phyloP scores from a whole-genome alignment of 2,329 filamentous ascomycete species.

The Pyricularia sp. region DNA sequence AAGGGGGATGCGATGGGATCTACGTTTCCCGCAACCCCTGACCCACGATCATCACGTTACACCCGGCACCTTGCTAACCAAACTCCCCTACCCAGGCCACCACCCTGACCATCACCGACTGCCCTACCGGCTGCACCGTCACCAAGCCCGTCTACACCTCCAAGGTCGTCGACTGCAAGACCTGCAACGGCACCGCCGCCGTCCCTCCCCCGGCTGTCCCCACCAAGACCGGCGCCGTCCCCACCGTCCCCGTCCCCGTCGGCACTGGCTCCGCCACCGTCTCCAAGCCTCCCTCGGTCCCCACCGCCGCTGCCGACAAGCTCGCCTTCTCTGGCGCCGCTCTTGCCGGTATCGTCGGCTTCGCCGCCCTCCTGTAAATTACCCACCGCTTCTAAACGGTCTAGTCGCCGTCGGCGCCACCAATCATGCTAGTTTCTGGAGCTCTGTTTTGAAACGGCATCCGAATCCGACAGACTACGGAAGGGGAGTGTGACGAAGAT shows the following conservation, averaged over 20 bases:
- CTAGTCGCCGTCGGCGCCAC: not conserved
- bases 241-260: conserved; percentile 21
- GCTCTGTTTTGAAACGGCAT: too few species aligned
- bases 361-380: conserved; percentile 52
- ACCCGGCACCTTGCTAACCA: not conserved
- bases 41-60: too few species aligned
- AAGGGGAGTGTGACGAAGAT: not conserved
- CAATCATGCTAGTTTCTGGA: not conserved
- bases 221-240: conserved; percentile 28
- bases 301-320: conserved; percentile 48
- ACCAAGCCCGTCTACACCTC: conserved; percentile 47
- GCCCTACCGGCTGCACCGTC: conserved; percentile 54
- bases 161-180: conserved; percentile 42
- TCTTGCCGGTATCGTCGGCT: conserved; percentile 50
- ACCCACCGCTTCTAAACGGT: conserved; percentile 4
- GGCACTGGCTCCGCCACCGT: conserved; percentile 20
- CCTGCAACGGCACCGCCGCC: conserved; percentile 34
- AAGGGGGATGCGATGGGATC: too few species aligned
- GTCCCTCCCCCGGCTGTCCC: conserved; percentile 20
- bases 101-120: conserved; percentile 55
- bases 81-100: conserved; percentile 36
- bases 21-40: too few species aligned
- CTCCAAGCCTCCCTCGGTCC: conserved; percentile 24
- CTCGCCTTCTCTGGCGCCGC: conserved; percentile 47
- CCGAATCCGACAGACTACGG: too few species aligned